Percentiles rank a stretch among this genome's conserved stretches.
phyloP scores from a whole-genome alignment of 2,329 filamentous ascomycete genomes.

The Macrophomina pseudophaseolina region DNA sequence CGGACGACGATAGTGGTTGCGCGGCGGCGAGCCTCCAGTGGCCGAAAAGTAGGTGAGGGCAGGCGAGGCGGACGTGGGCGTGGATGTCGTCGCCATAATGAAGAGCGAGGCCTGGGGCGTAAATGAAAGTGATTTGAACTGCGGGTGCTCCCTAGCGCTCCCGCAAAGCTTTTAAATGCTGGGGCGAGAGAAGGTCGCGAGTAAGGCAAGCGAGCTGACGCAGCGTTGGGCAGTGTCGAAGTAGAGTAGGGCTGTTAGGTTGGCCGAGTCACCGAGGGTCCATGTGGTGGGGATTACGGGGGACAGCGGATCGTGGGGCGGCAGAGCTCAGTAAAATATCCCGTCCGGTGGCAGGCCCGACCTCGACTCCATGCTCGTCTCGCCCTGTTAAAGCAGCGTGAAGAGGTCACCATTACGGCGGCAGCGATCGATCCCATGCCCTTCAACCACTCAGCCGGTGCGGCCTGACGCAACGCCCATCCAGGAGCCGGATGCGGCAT shows the following conservation, averaged over 20 bases:
- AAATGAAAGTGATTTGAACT: slow-evolving; percentile 10
- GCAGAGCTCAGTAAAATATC: slow-evolving; percentile 17
- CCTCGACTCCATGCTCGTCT: neutral
- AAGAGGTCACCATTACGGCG: slow-evolving; percentile 16
- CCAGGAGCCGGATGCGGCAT: slow-evolving; percentile 19
- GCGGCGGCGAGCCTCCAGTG: slow-evolving; percentile 19
- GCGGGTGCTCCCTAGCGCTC: slow-evolving; percentile 20
- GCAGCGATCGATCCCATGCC: neutral
- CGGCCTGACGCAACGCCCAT: slow-evolving; percentile 18
- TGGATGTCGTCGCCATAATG: slow-evolving; percentile 9
- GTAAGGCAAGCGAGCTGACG: slow-evolving; percentile 4
- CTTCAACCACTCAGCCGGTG: slow-evolving; percentile 13
- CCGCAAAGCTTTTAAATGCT: slow-evolving; percentile 16
- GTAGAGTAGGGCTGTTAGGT: slow-evolving; percentile 10
- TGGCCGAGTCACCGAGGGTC: slow-evolving; percentile 12
- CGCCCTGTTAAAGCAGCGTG: slow-evolving; percentile 15
- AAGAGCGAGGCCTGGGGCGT: neutral
- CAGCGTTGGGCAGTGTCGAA: slow-evolving; percentile 13
- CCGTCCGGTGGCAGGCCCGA: slow-evolving; percentile 5
- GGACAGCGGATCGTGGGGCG: slow-evolving; percentile 23
- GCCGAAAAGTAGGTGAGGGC: slow-evolving; percentile 6
- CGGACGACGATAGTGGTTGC: slow-evolving; percentile 21
- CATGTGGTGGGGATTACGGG: slow-evolving; percentile 25
- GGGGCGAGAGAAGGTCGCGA: neutral
- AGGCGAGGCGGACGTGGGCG: slow-evolving; percentile 1